Evolutionary conservation across 192 early-diverging fungal genomes (phyloP), one percentile per base, ranked within the genome.

Genomic region (Entomortierella lignicola): DNA sequence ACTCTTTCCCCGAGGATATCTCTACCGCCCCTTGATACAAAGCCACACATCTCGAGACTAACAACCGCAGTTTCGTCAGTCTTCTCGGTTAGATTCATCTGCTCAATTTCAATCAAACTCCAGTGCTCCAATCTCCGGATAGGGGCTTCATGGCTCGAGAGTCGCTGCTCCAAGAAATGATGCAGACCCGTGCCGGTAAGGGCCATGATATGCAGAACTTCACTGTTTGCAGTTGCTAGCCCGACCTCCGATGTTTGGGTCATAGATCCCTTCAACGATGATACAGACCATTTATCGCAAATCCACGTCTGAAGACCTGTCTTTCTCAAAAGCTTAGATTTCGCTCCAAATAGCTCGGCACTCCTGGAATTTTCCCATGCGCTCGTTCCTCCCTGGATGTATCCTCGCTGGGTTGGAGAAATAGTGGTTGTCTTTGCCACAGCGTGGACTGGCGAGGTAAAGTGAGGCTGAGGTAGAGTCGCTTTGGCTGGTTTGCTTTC

Each of bases 31-130:
- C 75, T 54, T 21, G 66, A 15, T 1, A 69, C 75, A 25, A 79
- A 30, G 11, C 75, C 75, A 29, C 75, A 79, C 67, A 70, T 65
- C 30, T 70, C 75, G 15, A 70, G 18, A 13, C 27, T 30, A 25
- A 79, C 57, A 17, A 18, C 25, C 15, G 41, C 18, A 5, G 64
- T 44, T 12, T 29, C 41, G 5, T 47, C 12, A 10, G 15, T 55
- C 21, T 65, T 52, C 0, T 43, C 7, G 7, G 21, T 34, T 2
- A 55, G 17, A 21, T 13, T 6, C 18, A 79, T 8, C 8, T 65
- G 12, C 27, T 79, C 75, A 11, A 79, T 65, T 50, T 79, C 75
- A 20, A 79, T 8, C 23, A 79, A 26, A 41, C 67, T 79, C 75
- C 75, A 79, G 27, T 79, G 75, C 42, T 70, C 75, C 55, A 79